Conservation (phyloP, 441 rosid genomes). For the Pelargonium citronellum region DNA sequence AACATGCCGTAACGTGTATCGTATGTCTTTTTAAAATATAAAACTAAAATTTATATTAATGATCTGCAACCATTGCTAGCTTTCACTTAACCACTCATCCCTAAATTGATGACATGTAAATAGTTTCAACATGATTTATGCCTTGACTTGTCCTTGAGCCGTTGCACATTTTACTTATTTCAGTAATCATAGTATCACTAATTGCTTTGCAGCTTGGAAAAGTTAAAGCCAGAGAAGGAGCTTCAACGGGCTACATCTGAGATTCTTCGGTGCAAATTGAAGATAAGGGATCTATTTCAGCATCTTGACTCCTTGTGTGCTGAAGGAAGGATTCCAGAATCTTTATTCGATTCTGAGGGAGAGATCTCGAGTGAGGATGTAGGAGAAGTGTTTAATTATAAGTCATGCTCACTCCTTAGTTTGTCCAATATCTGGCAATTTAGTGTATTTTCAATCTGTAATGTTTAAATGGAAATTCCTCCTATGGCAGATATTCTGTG, state of each 20-base stretch:
- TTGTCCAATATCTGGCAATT: not conserved
- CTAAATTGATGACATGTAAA: not conserved
- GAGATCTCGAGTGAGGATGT: slow-evolving; percentile 93
- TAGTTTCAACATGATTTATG: not conserved
- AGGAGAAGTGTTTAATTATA: slow-evolving; percentile 30
- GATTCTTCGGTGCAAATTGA: slow-evolving; percentile 62
- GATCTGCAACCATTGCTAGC: no score
- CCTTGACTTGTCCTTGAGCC: not conserved
- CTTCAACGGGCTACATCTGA: slow-evolving; percentile 84
- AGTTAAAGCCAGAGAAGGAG: slow-evolving; percentile 89
- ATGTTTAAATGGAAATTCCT: slow-evolving; percentile 7
- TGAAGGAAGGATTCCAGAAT: slow-evolving; percentile 73
- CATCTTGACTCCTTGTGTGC: slow-evolving; percentile 62
- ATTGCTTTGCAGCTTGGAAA: slow-evolving; percentile 56
- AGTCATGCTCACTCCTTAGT: not conserved
- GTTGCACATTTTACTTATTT: not conserved
- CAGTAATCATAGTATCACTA: not conserved
- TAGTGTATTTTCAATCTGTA: not conserved
- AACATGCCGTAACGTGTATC: no score
- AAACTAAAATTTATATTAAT: no score
- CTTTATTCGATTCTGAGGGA: slow-evolving; percentile 85
- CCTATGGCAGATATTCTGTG: slow-evolving; percentile 80
- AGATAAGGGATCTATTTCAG: slow-evolving; percentile 79
- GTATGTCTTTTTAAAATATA: not conserved
- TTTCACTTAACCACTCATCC: not conserved